Evolutionary conservation across 2,329 filamentous ascomycete genomes (phyloP).

Genomic region (Trichophyton schoenleinii): DNA sequence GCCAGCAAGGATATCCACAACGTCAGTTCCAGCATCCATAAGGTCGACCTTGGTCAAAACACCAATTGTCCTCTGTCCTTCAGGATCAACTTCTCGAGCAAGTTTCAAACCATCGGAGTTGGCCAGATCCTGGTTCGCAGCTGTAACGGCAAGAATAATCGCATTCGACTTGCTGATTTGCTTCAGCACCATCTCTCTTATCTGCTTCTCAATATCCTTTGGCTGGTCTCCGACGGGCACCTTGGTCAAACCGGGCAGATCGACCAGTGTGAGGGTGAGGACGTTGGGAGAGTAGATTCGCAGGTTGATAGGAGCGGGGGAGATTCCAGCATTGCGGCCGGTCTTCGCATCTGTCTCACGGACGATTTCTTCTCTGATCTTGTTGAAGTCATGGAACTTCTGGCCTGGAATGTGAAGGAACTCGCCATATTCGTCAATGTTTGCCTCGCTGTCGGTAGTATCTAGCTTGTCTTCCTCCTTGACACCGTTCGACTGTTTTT

Average conservation of each 20-base stretch:
- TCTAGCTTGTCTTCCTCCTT: slow-evolving; percentile 51
- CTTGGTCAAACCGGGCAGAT: slow-evolving; percentile 91
- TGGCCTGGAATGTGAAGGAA: slow-evolving; percentile 95
- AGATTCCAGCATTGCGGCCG: slow-evolving; percentile 91
- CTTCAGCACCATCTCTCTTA: slow-evolving; percentile 95
- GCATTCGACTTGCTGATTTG: slow-evolving; percentile 98
- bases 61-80: slow-evolving; percentile 95
- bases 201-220: slow-evolving; percentile 91
- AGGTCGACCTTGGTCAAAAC: slow-evolving; percentile 97
- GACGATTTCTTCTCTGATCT: slow-evolving; percentile 95
- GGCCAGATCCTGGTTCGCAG: slow-evolving; percentile 93
- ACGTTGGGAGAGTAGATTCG: slow-evolving; percentile 98
- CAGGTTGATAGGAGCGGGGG: slow-evolving; percentile 90
- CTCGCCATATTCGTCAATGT: slow-evolving; percentile 94
- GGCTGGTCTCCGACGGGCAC: slow-evolving; percentile 94
- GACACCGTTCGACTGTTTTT: slow-evolving; percentile 58
- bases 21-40: slow-evolving; percentile 97
- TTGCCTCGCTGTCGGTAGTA: slow-evolving; percentile 72
- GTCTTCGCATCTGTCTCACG: slow-evolving; percentile 95
- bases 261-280: slow-evolving; percentile 88
- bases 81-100: slow-evolving; percentile 89
- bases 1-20: slow-evolving; percentile 94
- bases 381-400: slow-evolving; percentile 96
- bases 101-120: slow-evolving; percentile 97
- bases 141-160: slow-evolving; percentile 91